These are phyloP conservation scores for Eimeria praecox DNA, from an alignment of 169 alveolate genomes.

Conservation along the genomic window DNA sequence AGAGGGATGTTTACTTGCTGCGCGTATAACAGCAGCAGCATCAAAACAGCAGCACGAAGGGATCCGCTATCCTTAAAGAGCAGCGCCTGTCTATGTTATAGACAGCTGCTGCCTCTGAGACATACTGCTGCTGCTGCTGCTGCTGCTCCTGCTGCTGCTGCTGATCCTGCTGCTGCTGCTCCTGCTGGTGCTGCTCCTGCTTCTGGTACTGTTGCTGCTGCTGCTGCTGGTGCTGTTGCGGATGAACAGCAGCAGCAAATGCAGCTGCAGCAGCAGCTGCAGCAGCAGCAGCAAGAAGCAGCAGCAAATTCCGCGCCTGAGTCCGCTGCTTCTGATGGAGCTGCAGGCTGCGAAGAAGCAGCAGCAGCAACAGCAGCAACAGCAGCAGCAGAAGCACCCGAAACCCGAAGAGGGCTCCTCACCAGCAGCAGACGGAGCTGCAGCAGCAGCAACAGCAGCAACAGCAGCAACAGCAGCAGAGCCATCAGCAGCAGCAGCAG, in stretches of 20 bases:
- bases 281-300: slow-evolving; percentile 37
- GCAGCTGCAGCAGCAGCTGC: slow-evolving; percentile 20
- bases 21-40: slow-evolving; percentile 33
- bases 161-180: background rate
- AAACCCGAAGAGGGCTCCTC: too few species aligned
- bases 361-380: slow-evolving; percentile 19
- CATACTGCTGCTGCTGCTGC: slow-evolving; percentile 25
- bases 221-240: background rate
- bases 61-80: background rate
- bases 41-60: background rate
- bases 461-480: slow-evolving; percentile 13
- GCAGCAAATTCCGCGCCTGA: background rate
- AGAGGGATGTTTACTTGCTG: slow-evolving; percentile 25
- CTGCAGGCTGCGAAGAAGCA: slow-evolving; percentile 41
- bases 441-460: slow-evolving; percentile 34
- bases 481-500: slow-evolving; percentile 22
- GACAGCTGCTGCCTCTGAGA: slow-evolving; percentile 30
- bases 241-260: background rate
- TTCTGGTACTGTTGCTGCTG: background rate
- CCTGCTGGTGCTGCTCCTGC: background rate
- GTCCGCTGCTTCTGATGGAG: background rate
- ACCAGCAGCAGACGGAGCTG: background rate
- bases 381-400: slow-evolving; percentile 12
- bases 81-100: background rate
- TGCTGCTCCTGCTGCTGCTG: background rate